Evolutionary conservation across 768 basidiomycete species (phyloP).

Genomic region (Porpolomopsis calyptriformis): DNA sequence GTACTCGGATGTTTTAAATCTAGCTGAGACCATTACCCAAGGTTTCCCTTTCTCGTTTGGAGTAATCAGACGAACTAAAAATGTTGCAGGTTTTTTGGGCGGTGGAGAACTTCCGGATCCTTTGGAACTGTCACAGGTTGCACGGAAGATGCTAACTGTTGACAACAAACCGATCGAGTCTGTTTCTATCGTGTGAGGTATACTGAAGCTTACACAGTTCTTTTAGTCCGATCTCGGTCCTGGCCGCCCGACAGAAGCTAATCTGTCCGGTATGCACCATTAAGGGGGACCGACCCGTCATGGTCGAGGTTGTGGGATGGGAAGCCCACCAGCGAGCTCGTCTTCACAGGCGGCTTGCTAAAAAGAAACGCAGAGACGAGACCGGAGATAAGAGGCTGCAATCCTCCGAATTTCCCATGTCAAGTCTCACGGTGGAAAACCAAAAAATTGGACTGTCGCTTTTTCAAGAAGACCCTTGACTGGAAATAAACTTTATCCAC

Average conservation of each 20-base stretch:
- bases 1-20: constrained; percentile 41
- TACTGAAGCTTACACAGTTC: constrained; percentile 1
- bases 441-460: background rate
- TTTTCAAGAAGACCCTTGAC: too few species aligned
- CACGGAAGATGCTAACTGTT: constrained; percentile 40
- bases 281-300: constrained; percentile 48
- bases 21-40: constrained; percentile 39
- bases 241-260: constrained; percentile 45
- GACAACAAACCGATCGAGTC: constrained; percentile 22
- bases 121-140: constrained; percentile 40
- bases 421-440: background rate
- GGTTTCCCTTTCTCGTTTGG: constrained; percentile 1
- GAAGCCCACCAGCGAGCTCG: constrained; percentile 46
- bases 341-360: constrained; percentile 39
- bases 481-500: too few species aligned
- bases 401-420: background rate
- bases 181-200: background rate
- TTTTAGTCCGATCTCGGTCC: constrained; percentile 44
- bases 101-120: constrained; percentile 45
- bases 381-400: too few species aligned
- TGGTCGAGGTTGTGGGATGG: constrained; percentile 51
- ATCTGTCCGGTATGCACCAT: constrained; percentile 56
- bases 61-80: background rate
- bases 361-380: too few species aligned
- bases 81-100: constrained; percentile 44